Evolutionary conservation across 495 filamentous ascomycete species (phyloP).

Genomic region (Platismatia glauca): DNA sequence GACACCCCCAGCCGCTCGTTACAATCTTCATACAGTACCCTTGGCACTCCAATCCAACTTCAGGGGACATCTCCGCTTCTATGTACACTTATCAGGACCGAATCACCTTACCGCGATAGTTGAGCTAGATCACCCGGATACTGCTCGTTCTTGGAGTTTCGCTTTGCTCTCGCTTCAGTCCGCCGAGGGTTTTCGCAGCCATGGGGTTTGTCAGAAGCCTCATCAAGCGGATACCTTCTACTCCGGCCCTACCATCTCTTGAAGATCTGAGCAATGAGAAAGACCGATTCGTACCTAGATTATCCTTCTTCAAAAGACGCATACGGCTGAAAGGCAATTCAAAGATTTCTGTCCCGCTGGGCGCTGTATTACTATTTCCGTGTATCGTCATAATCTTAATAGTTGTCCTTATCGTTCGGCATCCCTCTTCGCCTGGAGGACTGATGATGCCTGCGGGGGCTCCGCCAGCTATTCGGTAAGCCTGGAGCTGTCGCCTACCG

Average conservation of each 20-base stretch:
- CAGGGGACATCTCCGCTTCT: not conserved
- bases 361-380: constrained; percentile 87
- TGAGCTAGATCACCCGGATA: not conserved
- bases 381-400: constrained; percentile 87
- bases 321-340: constrained; percentile 92
- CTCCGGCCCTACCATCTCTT: constrained; percentile 49
- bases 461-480: constrained; percentile 85
- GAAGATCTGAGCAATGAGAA: constrained; percentile 50
- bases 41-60: not conserved
- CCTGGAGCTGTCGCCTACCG: constrained; percentile 7
- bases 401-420: constrained; percentile 78
- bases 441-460: constrained; percentile 84
- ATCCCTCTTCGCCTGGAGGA: constrained; percentile 71
- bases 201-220: constrained; percentile 61
- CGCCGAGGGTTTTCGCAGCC: constrained; percentile 2
- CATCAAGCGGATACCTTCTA: constrained; percentile 53
- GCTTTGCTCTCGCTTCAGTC: not conserved
- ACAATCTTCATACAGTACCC: constrained; percentile 7
- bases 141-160: not conserved
- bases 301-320: constrained; percentile 81
- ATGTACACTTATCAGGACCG: not conserved
- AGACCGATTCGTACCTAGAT: constrained; percentile 43
- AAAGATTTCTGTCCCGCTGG: constrained; percentile 85
- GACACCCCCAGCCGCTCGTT: constrained; percentile 27
- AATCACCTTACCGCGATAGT: not conserved